Evolutionary conservation across 495 filamentous ascomycete species (phyloP), one percentile per base, ranked within the genome.

Genomic region (Eremomyces bilateralis): DNA sequence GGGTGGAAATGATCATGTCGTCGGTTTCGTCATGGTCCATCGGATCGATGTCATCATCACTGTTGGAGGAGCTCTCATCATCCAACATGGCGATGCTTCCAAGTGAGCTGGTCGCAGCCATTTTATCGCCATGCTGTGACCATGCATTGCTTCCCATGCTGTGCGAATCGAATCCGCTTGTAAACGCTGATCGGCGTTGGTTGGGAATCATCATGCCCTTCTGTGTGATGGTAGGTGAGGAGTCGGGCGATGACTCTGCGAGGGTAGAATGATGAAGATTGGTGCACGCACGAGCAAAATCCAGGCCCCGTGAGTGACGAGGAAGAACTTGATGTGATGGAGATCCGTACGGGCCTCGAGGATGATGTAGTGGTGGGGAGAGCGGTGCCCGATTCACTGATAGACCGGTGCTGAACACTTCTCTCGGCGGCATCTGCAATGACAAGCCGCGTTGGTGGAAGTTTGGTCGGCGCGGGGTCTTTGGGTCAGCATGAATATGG

Each of bases 261-360:
- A 94, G 63, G 2, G 77, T 95, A 16, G 88, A 94, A 53, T 95
- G 90, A 57, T 97, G 88, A 8, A 97, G 65, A 43, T 82, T 91
- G 3, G 88, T 95, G 38, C 83, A 85, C 29, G 81, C 82, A 42
- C 84, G 67, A n/a, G 83, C 80, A 53, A 88, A 92, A 49, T 94
- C 84, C 33, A 91, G 56, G 20, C 83, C 83, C 17, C 84, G 69
- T 4, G 81, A 90, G 33, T 82, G 72, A 33, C 84, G 65, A 30
- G 84, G 84, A 11, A 94, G 65, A 13, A 84, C 73, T n/a, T n/a
- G n/a, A 12, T 80, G 88, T n/a, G 69, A 62, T 12, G 76, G 73
- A 3, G 81, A 81, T 30, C 78, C 76, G 58, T 88, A 93, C 20
- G 71, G 78, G 39, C 78, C 74, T 12, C 74, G 71, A 38, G 76